Evolutionary conservation across 257 asterid genomes (phyloP).

Genomic region (Fraxinus anomala): DNA sequence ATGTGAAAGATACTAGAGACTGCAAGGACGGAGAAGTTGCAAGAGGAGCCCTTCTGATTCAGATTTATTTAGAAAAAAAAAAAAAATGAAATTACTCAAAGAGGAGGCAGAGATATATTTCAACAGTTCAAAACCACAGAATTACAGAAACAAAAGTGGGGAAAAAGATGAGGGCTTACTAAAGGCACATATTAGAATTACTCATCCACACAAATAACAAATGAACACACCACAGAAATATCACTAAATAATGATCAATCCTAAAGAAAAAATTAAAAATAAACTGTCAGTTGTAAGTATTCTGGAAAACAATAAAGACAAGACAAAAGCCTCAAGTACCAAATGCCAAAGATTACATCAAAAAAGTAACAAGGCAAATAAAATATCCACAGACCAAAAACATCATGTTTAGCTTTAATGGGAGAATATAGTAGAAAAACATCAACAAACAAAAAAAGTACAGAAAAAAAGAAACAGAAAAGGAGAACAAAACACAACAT

Average conservation of each 20-base stretch:
- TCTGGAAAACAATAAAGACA: conserved; percentile 6
- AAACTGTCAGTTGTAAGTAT: not conserved
- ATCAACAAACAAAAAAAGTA: conserved; percentile 8
- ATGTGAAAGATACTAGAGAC: not conserved
- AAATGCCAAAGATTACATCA: not conserved
- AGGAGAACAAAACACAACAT: not conserved
- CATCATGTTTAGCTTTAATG: conserved; percentile 5
- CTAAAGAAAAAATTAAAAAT: not conserved
- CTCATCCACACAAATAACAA: conserved; percentile 6
- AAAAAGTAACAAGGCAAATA: conserved; percentile 13
- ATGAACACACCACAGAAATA: not conserved
- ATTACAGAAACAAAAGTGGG: not conserved
- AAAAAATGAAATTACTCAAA: not conserved
- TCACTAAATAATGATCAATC: not conserved
- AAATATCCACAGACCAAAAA: conserved; percentile 21
- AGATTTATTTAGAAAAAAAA: not conserved
- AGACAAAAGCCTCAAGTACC: not conserved
- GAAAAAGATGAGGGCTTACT: not conserved
- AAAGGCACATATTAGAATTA: not conserved
- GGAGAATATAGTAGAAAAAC: conserved; percentile 7
- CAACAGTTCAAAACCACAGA: not conserved
- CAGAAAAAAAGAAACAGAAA: conserved; percentile 9
- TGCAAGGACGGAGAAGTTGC: not conserved
- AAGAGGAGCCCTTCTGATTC: not conserved
- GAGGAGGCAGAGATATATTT: too few relatives aligned